These are phyloP conservation scores for Botryotinia calthae DNA, from an alignment of 2,329 filamentous ascomycete species.

Conservation along the genomic window DNA sequence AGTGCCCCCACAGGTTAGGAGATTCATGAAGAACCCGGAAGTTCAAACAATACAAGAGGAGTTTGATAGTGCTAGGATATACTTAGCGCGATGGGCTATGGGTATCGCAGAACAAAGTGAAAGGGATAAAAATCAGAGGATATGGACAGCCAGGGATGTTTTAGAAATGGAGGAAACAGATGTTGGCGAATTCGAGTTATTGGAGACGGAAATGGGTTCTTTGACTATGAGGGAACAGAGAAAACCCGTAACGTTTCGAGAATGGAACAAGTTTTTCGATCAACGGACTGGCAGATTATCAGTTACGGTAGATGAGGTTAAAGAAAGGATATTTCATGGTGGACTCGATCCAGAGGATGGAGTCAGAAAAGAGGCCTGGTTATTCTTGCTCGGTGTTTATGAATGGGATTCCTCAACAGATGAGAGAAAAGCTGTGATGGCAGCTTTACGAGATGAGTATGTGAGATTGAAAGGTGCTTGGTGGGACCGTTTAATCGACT, in stretches of 20 bases:
- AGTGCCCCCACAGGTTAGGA: constrained; percentile 81
- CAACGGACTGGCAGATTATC: constrained; percentile 67
- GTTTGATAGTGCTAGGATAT: constrained; percentile 92
- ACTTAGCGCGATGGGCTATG: constrained; percentile 97
- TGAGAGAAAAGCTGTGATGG: constrained; percentile 78
- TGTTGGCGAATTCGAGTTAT: constrained; percentile 91
- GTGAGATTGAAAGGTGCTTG: constrained; percentile 89
- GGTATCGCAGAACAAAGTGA: constrained; percentile 97
- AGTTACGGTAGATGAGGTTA: constrained; percentile 86
- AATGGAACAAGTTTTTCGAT: constrained; percentile 94
- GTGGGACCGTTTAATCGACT: constrained; percentile 92
- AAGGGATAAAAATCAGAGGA: constrained; percentile 75
- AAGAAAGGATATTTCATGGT: constrained; percentile 95
- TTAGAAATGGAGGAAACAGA: constrained; percentile 92
- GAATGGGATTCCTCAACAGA: constrained; percentile 89
- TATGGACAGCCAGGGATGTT: constrained; percentile 92
- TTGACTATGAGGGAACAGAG: constrained; percentile 74
- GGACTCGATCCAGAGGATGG: constrained; percentile 86
- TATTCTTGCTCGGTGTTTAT: constrained; percentile 87
- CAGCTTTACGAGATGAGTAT: constrained; percentile 87
- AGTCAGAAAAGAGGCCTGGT: constrained; percentile 93
- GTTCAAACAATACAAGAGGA: constrained; percentile 95
- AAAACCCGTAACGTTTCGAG: constrained; percentile 72
- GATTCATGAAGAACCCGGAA: constrained; percentile 84
- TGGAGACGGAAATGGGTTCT: constrained; percentile 73